Evolutionary conservation across 2,329 filamentous ascomycete species (phyloP).

Genomic region (Dothistroma septosporum): DNA sequence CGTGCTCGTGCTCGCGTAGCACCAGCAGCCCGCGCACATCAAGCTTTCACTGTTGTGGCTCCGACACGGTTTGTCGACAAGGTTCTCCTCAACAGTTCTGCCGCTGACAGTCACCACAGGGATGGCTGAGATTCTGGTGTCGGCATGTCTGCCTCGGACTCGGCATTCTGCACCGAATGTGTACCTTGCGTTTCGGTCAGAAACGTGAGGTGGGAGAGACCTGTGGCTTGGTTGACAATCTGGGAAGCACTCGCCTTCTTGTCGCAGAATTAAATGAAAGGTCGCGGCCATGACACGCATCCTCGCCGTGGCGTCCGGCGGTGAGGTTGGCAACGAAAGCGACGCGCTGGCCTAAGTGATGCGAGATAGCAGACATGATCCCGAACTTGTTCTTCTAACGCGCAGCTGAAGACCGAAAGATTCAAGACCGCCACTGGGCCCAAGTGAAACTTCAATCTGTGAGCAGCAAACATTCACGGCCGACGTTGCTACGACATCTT

Average conservation of each 20-base stretch:
- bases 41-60: neutral
- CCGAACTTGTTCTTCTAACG: too few relatives aligned
- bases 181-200: neutral
- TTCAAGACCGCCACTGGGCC: too few relatives aligned
- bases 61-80: neutral
- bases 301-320: too few relatives aligned
- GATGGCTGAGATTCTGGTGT: neutral
- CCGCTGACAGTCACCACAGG: neutral
- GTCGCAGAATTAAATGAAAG: too few relatives aligned
- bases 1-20: neutral
- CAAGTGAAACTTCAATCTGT: too few relatives aligned
- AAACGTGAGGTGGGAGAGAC: neutral
- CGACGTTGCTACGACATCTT: neutral
- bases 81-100: constrained; percentile 4
- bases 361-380: too few relatives aligned
- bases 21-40: neutral
- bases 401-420: too few relatives aligned
- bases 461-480: neutral
- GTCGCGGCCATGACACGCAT: too few relatives aligned
- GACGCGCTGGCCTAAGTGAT: too few relatives aligned
- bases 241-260: neutral
- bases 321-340: too few relatives aligned
- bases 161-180: neutral
- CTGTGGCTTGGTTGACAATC: neutral
- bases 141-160: neutral